Base-by-base conservation (phyloP, 2,329 filamentous ascomycete genomes). In the Shiraia bambusicola region DNA sequence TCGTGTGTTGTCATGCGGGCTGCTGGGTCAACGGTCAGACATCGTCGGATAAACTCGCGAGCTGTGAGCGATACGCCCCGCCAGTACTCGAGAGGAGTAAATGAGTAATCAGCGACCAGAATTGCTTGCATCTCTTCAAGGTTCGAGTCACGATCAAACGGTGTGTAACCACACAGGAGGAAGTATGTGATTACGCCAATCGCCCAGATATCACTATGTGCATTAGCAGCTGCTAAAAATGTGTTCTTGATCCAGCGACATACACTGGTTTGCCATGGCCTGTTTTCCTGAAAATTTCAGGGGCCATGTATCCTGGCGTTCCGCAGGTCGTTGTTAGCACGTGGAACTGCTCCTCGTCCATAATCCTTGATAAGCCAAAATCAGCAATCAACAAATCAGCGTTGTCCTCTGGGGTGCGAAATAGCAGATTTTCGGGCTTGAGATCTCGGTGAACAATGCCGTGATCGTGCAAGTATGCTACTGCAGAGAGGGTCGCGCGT, bases 41-140 rank as follows among this genome's bases (percentile, higher is more conserved):
- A 98, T 50, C 83, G 80, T 56, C 85, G 83, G 72, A 98, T 95
- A 70, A 98, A 98, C 56, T 95, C 87, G 61, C 94, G 87, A 29
- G 92, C 74, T 34, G 83, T 80, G 37, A 84, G 78, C 16, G 89
- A 95, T 49, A 98, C 92, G 47, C 88, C 89, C 49, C 91, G 87
- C 93, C 93, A 98, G 77, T 97, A 97, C 67, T 96, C 92, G 48
- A 88, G 73, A 1, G 93, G 93, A 3, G 88, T 92, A 71, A 97
- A 98, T 63, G 83, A 87, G 76, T 97, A 98, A 74, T 97, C 92
- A 45, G 93, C 93, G 49, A 90, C 87, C 42, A 97, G 82, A 65
- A 98, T 98, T 58, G 93, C 93, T 74, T 97, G 92, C 92, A 98
- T 97, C 74, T 98, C 93, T 74, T 98, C 93, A 63, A 97, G 84